Evolutionary conservation across 345 rosid genomes (phyloP), one percentile per base, ranked within the genome.

Genomic region (Boechera retrofracta): DNA sequence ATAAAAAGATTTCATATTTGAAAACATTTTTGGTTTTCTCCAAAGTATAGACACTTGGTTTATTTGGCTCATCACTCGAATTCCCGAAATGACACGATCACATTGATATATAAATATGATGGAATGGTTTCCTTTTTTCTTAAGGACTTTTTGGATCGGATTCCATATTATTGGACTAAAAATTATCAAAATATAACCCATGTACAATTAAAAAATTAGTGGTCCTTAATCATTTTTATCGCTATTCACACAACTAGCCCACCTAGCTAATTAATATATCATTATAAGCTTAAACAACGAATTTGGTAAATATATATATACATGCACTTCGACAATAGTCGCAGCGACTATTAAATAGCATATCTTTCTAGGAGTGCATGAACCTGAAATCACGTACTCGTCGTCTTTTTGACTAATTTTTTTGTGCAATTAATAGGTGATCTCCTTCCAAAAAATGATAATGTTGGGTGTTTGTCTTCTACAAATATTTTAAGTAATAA

Each of bases 321-420:
- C 54, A 39, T 65, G 21, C 49, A 66, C 56, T 26, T 45, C 58
- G 33, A 67, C 62, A 38, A 75, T 54, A 67, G 79, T 58, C 62
- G 49, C 45, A 36, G 45, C 60, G 53, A 75, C 68, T 28, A 38
- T n/a, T 58, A 36, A 67, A 67, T 75, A 67, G 67, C 67, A 47
- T 53, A 26, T 53, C 56, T n/a, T 69, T 52, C n/a, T 51, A 10
- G 26, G 36, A 76, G 41, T 69, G 80, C 75, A 53, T 69, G 79
- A 76, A 76, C 74, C 79, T 58, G 54, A 59, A 52, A 53, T 42
- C 74, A 76, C 75, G 70, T 69, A 76, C 9, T 47, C 63, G 24
- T 69, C 36, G 55, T 31, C 75, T 62, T 76, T 76, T 61, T 51
- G 38, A 52, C 69, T 52, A 36, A 7, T 13, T 12, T 13, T 12